Conservation (phyloP, 129 eudicot species). For the Centrapalus pauciflorus region DNA sequence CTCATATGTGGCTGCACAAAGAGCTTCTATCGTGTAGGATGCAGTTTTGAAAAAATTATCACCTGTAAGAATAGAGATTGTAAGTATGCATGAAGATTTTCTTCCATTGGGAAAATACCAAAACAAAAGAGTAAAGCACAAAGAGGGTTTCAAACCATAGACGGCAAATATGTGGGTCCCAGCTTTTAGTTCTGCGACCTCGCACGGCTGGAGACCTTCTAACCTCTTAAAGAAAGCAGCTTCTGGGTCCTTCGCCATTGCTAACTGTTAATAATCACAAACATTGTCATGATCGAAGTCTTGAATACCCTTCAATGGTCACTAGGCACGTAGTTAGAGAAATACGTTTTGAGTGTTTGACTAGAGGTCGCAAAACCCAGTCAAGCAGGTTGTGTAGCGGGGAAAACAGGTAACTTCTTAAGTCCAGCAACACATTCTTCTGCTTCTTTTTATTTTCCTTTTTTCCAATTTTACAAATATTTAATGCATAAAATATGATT, state of each 20-base stretch:
- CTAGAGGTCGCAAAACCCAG: too few species aligned
- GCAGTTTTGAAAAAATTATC: conserved; percentile 98
- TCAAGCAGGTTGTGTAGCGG: too few species aligned
- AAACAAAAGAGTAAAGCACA: neutral
- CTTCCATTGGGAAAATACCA: neutral
- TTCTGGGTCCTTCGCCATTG: conserved; percentile 97
- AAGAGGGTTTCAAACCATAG: conserved; percentile 51
- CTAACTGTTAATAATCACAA: conserved; percentile 48
- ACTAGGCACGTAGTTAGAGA: neutral
- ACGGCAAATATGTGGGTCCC: conserved; percentile 97
- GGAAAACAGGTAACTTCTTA: too few species aligned
- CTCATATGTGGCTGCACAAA: conserved; percentile 75
- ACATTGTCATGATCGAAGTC: neutral
- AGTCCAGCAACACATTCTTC: too few species aligned
- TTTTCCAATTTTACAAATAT: too few species aligned
- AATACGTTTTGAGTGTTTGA: neutral
- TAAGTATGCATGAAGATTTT: neutral
- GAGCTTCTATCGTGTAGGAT: conserved; percentile 79
- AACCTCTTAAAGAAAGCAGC: conserved; percentile 90
- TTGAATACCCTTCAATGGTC: neutral
- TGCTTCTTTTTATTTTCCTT: too few species aligned
- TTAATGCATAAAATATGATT: too few species aligned
- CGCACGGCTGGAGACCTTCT: conserved; percentile 98
- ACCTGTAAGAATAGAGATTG: conserved; percentile 37
- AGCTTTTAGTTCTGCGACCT: conserved; percentile 77